Evolutionary conservation across 108 stramenopile genomes (phyloP), one percentile per base, ranked within the genome.

Genomic region (Skeletonema tropicum): DNA sequence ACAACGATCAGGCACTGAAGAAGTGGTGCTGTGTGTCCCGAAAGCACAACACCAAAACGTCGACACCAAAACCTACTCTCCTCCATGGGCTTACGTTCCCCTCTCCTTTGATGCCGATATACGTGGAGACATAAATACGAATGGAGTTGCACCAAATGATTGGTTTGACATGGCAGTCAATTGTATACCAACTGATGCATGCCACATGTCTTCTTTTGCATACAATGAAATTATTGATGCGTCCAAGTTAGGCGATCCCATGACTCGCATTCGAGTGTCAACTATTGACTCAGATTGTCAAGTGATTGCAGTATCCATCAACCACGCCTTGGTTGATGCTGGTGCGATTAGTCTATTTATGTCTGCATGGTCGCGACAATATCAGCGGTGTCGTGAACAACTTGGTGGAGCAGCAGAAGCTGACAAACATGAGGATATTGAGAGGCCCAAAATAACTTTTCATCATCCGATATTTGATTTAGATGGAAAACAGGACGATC

Each of bases 241-340:
- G n/a, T n/a, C n/a, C n/a, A n/a, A n/a, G n/a, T n/a, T n/a, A n/a
- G n/a, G n/a, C n/a, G n/a, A n/a, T n/a, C n/a, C n/a, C n/a, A n/a
- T n/a, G n/a, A n/a, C n/a, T n/a, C n/a, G n/a, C n/a, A n/a, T n/a
- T n/a, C n/a, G 46, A 49, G 64, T 64, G 36, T 49, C n/a, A n/a
- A n/a, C 64, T 64, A 11, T n/a, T 49, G 11, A 17, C 8, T 9
- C 2, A 15, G 41, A 14, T 15, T 14, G 15, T 42, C 41, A 42
- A 8, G 1, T 42, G 41, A 42, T 42, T 42, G 41, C 41, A 42
- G 15, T 64, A 49, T 64, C 64, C n/a, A 46, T 64, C 0, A 49
- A n/a, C 17, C 64, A 64, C 39, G 3, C 45, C 12, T 11, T 64
- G 46, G 64, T 64, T 21, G 64, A 64, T 64, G 64, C 64, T 45